Conservation (phyloP, 495 filamentous ascomycete species). For the Penicillium ucsense region DNA sequence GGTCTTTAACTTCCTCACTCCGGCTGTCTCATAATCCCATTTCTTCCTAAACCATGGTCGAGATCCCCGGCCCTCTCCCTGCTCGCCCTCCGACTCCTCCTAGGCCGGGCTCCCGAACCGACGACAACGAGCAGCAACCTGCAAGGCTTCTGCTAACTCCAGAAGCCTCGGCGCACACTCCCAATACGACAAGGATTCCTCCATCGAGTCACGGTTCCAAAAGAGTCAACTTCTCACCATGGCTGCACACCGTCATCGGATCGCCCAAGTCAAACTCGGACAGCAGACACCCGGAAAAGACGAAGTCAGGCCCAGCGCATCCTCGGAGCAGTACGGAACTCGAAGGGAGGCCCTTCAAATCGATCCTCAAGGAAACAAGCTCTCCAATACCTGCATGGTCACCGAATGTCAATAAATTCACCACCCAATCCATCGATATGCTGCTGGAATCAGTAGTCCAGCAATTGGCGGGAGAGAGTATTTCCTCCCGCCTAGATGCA, state of each 20-base stretch:
- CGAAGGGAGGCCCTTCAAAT: slow-evolving; percentile 40
- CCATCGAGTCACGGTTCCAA: slow-evolving; percentile 45
- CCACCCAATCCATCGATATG: slow-evolving; percentile 52
- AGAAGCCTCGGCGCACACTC: slow-evolving; percentile 38
- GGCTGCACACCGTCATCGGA: slow-evolving; percentile 60
- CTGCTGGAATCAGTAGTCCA: slow-evolving; percentile 66
- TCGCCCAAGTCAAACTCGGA: slow-evolving; percentile 42
- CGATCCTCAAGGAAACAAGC: slow-evolving; percentile 68
- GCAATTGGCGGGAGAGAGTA: slow-evolving; percentile 62
- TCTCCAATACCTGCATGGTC: slow-evolving; percentile 30
- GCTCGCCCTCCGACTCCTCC: slow-evolving; percentile 53
- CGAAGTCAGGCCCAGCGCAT: neutral
- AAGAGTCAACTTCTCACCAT: slow-evolving; percentile 65
- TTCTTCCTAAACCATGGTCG: slow-evolving; percentile 36
- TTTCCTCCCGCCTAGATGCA: slow-evolving; percentile 67
- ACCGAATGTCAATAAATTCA: slow-evolving; percentile 29
- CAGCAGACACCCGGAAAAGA: slow-evolving; percentile 49
- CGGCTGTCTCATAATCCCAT: neutral
- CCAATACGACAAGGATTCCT: slow-evolving; percentile 22
- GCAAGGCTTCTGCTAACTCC: slow-evolving; percentile 35
- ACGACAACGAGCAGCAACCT: slow-evolving; percentile 20
- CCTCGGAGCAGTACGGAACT: neutral
- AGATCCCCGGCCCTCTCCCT: slow-evolving; percentile 40
- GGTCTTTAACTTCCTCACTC: slow-evolving; percentile 8
- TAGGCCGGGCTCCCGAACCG: slow-evolving; percentile 42